Conservation (phyloP, 257 asterid genomes). For the Solanum sejunctum region DNA sequence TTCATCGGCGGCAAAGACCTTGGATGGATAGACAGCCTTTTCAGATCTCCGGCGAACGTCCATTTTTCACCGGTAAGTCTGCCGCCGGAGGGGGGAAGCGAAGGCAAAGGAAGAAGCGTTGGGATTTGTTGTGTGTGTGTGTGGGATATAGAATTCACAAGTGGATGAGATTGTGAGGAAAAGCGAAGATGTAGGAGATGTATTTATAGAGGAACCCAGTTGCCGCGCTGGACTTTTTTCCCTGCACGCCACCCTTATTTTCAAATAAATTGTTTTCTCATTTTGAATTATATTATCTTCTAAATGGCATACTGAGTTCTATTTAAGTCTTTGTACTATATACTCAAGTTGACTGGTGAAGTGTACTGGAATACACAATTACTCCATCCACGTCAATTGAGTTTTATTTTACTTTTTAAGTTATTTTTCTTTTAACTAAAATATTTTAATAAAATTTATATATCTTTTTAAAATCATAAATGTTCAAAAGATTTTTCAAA, state of each 20-base stretch:
- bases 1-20: not conserved
- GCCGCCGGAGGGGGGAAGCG: not conserved
- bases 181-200: constrained; percentile 5
- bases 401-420: too few species aligned
- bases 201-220: constrained; percentile 19
- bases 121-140: not conserved
- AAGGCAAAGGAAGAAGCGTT: not conserved
- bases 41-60: constrained; percentile 6
- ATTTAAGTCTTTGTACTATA: too few species aligned
- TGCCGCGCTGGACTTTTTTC: constrained; percentile 22
- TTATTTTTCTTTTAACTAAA: too few species aligned
- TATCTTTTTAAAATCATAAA: too few species aligned
- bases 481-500: too few species aligned
- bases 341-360: too few species aligned
- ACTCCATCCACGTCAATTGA: too few species aligned
- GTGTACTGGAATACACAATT: too few species aligned
- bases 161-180: not conserved
- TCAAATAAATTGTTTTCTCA: not conserved
- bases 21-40: not conserved
- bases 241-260: not conserved
- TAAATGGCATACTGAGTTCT: too few species aligned
- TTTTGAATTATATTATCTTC: not conserved
- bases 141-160: not conserved
- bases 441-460: too few species aligned
- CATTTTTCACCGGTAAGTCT: not conserved